Percentiles rank a stretch among this genome's conserved stretches.
phyloP scores from a whole-genome alignment of 139 green algal species.

The Edaphochlamys debaryana region DNA sequence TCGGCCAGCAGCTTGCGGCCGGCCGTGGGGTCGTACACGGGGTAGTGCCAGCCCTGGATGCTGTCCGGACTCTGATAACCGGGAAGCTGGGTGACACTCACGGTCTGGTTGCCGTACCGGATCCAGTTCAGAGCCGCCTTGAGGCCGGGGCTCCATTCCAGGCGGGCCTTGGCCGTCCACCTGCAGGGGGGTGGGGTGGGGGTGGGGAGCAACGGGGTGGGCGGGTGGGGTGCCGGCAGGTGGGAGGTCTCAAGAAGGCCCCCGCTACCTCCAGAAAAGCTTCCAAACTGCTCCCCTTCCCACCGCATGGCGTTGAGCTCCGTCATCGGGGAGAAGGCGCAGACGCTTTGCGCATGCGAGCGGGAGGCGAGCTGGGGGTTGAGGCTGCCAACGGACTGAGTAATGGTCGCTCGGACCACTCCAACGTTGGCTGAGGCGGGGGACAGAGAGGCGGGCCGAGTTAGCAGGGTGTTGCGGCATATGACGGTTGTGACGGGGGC shows the following conservation, averaged over 20 bases:
- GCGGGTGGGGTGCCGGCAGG: too few relatives aligned
- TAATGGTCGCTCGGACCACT: neutral
- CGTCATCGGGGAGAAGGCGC: conserved; percentile 10
- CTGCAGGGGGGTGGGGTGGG: neutral
- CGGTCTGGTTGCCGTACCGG: conserved; percentile 2
- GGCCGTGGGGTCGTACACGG: neutral
- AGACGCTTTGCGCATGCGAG: neutral
- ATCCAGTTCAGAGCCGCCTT: neutral
- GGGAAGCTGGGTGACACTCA: too few relatives aligned
- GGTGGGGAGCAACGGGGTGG: too few relatives aligned
- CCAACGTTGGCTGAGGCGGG: neutral
- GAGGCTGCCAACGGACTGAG: neutral
- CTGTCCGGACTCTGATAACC: too few relatives aligned
- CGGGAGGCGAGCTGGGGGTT: conserved; percentile 8
- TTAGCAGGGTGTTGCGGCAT: too few relatives aligned
- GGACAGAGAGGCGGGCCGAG: too few relatives aligned
- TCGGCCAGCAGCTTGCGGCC: neutral
- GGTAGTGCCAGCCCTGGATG: neutral
- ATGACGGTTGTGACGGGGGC: too few relatives aligned
- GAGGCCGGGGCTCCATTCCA: neutral
- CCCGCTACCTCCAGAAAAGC: too few relatives aligned
- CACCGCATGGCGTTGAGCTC: conserved; percentile 36
- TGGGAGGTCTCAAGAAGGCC: too few relatives aligned
- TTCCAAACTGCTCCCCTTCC: too few relatives aligned
- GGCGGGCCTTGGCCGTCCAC: conserved; percentile 1